phyloP scores from a whole-genome alignment of 805 yeast genomes.

The Ogataea ganodermae region DNA sequence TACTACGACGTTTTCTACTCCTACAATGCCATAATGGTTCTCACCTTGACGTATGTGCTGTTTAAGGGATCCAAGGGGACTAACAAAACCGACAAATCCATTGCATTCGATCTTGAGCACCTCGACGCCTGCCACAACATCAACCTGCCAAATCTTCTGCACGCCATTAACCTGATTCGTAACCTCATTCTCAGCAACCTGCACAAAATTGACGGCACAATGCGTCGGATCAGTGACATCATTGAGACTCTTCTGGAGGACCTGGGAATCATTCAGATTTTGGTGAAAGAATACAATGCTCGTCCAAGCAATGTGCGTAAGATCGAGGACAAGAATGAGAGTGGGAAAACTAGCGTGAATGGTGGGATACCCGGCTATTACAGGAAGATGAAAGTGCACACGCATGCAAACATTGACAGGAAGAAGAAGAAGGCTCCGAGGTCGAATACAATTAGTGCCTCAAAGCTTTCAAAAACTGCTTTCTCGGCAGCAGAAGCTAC shows the following conservation, averaged over 20 bases:
- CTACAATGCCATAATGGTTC: slow-evolving; percentile 44
- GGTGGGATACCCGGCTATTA: slow-evolving; percentile 36
- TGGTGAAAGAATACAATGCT: slow-evolving; percentile 33
- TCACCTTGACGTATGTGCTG: slow-evolving; percentile 43
- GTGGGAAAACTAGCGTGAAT: slow-evolving; percentile 36
- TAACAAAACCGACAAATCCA: slow-evolving; percentile 19
- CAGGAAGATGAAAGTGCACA: slow-evolving; percentile 25
- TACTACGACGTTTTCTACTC: slow-evolving; percentile 46
- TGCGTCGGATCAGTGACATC: slow-evolving; percentile 44
- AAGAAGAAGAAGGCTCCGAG: slow-evolving; percentile 3
- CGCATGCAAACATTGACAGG: slow-evolving; percentile 5
- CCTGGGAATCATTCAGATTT: slow-evolving; percentile 38
- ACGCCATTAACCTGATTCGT: slow-evolving; percentile 38
- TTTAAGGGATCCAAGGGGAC: slow-evolving; percentile 29
- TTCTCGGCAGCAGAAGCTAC: too few species aligned
- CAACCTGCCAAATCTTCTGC: slow-evolving; percentile 30
- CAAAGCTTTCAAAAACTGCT: not conserved
- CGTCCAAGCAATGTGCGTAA: slow-evolving; percentile 33
- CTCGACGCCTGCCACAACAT: slow-evolving; percentile 31
- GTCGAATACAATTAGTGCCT: not conserved
- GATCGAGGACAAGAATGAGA: slow-evolving; percentile 32
- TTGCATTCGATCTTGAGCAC: slow-evolving; percentile 31
- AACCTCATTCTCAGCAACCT: slow-evolving; percentile 35
- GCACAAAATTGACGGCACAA: slow-evolving; percentile 42
- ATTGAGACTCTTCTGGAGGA: slow-evolving; percentile 44